These are phyloP conservation scores for Theileria parva DNA, from an alignment of 169 alveolate species.

Conservation along the genomic window DNA sequence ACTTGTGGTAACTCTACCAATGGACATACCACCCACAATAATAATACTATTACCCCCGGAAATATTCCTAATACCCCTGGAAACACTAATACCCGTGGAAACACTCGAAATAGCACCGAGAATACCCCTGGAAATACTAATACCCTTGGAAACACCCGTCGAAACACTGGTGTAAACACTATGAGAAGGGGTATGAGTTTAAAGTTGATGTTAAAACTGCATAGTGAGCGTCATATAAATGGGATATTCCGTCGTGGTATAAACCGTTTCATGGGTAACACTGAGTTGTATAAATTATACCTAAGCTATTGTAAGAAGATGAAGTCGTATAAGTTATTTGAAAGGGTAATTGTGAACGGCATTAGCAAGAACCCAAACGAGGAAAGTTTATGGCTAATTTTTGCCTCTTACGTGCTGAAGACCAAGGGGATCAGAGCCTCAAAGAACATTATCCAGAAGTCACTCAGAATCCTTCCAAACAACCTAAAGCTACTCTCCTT, in stretches of 20 bases:
- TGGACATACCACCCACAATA: neutral
- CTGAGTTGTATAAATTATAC: conserved; percentile 37
- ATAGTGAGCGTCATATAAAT: conserved; percentile 38
- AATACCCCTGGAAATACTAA: too few species aligned
- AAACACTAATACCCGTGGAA: too few species aligned
- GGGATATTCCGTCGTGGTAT: conserved; percentile 49
- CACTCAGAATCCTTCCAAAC: conserved; percentile 42
- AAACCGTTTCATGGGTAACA: conserved; percentile 26
- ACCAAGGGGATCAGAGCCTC: conserved; percentile 50
- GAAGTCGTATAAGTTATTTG: conserved; percentile 35
- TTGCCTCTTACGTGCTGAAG: conserved; percentile 40
- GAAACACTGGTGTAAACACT: neutral
- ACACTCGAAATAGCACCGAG: neutral
- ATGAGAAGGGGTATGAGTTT: neutral
- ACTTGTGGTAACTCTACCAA: too few species aligned
- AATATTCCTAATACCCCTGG: conserved; percentile 20
- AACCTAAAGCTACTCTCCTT: conserved; percentile 15
- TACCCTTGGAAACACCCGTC: too few species aligned
- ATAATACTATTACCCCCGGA: conserved; percentile 14
- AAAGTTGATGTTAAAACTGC: neutral
- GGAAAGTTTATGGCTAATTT: conserved; percentile 42
- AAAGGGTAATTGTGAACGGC: conserved; percentile 49
- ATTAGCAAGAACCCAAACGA: conserved; percentile 54
- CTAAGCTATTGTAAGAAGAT: conserved; percentile 38
- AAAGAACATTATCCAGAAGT: conserved; percentile 37